Percentiles rank a stretch among this genome's conserved stretches.
phyloP scores from a whole-genome alignment of 768 basidiomycete species.

The Mycena leptocephala region DNA sequence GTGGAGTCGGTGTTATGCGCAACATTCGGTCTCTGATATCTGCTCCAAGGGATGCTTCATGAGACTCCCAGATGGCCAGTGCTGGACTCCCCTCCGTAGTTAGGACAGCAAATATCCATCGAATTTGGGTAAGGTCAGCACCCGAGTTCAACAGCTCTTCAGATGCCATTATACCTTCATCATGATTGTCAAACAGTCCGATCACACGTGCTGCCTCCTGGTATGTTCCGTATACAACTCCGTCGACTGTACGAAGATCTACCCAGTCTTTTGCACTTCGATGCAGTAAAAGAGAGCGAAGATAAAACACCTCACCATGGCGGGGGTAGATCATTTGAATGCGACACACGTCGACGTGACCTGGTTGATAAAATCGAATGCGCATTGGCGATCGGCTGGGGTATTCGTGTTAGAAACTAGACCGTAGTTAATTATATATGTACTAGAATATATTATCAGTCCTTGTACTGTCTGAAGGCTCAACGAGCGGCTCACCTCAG shows the following conservation, averaged over 20 bases:
- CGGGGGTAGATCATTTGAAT: background rate
- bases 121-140: background rate
- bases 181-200: background rate
- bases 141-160: background rate
- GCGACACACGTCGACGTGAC: background rate
- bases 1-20: background rate
- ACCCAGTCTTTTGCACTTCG: background rate
- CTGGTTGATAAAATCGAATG: background rate
- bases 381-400: background rate
- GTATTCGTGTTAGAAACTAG: background rate
- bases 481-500: no score
- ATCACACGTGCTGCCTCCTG: background rate
- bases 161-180: constrained; percentile 4
- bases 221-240: background rate
- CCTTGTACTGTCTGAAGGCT: no score
- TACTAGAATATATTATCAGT: no score
- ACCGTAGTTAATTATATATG: no score
- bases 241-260: background rate
- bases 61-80: background rate
- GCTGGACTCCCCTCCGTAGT: background rate
- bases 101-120: background rate
- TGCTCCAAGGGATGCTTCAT: no score
- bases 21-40: background rate
- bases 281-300: background rate
- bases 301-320: constrained; percentile 1